Evolutionary conservation across 805 yeast genomes (phyloP).

Genomic region (Diddensiella transvaalensis): DNA sequence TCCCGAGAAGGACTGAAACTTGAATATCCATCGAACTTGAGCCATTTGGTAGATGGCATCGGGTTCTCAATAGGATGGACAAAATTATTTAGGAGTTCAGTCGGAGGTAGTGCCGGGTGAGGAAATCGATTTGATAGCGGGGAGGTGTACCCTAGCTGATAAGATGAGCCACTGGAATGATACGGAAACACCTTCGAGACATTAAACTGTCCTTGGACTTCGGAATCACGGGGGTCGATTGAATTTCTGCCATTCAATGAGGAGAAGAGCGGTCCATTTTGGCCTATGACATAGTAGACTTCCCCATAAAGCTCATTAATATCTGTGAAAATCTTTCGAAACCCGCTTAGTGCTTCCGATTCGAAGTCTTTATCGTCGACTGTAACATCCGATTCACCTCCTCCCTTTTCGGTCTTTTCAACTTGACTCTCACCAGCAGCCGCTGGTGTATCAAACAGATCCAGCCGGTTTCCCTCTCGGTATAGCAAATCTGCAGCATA

Average conservation of each 20-base stretch:
- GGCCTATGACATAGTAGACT: constrained; percentile 55
- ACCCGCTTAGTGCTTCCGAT: constrained; percentile 26
- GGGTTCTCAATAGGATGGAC: constrained; percentile 39
- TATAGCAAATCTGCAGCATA: constrained; percentile 31
- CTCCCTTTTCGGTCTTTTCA: constrained; percentile 6
- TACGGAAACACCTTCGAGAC: constrained; percentile 67
- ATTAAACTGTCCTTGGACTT: constrained; percentile 63
- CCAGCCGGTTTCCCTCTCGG: constrained; percentile 34
- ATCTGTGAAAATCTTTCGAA: constrained; percentile 44
- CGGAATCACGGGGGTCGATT: constrained; percentile 69
- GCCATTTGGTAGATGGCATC: constrained; percentile 64
- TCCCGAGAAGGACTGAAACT: constrained; percentile 67
- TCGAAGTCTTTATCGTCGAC: constrained; percentile 19
- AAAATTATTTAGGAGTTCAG: constrained; percentile 45
- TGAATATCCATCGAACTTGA: constrained; percentile 46
- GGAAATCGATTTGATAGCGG: constrained; percentile 45
- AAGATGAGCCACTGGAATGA: constrained; percentile 33
- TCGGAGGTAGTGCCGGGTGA: constrained; percentile 48
- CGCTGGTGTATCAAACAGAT: constrained; percentile 17
- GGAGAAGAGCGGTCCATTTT: constrained; percentile 75
- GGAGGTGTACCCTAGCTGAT: constrained; percentile 45
- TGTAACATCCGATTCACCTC: constrained; percentile 1
- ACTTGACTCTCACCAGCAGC: constrained; percentile 9
- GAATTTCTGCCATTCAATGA: constrained; percentile 65
- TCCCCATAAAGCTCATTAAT: constrained; percentile 89